Conservation (phyloP, 768 basidiomycete species). For the Pisolithus albus region DNA sequence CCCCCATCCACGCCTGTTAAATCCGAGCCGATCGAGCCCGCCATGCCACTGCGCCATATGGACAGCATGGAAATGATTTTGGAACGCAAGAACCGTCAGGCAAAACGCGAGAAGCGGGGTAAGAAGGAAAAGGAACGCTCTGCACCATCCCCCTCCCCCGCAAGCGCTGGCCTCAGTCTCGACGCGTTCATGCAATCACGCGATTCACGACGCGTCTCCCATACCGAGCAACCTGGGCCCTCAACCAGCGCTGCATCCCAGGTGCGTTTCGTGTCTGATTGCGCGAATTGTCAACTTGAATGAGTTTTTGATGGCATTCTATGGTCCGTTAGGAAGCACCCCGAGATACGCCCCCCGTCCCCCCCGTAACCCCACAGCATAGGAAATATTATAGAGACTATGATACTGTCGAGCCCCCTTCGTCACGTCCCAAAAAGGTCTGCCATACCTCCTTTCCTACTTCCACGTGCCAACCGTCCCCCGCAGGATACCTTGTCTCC, state of each 20-base stretch:
- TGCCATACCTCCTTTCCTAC: background rate
- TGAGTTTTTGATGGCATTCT: slow-evolving; percentile 10
- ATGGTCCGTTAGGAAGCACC: slow-evolving; percentile 20
- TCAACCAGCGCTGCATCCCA: slow-evolving; percentile 25
- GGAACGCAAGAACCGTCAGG: slow-evolving; percentile 58
- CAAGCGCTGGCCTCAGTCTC: slow-evolving; percentile 38
- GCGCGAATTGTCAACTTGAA: slow-evolving; percentile 19
- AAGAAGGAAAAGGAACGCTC: slow-evolving; percentile 46
- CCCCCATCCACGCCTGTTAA: slow-evolving; percentile 57
- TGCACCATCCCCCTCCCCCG: slow-evolving; percentile 47
- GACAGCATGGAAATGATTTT: slow-evolving; percentile 75
- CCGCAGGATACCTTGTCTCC: slow-evolving; percentile 20
- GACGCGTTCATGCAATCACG: slow-evolving; percentile 50
- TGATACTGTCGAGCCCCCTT: slow-evolving; percentile 25
- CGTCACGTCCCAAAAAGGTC: slow-evolving; percentile 26
- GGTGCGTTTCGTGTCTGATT: slow-evolving; percentile 31
- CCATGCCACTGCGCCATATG: slow-evolving; percentile 48
- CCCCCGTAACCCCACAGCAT: slow-evolving; percentile 53
- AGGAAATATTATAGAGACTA: slow-evolving; percentile 52
- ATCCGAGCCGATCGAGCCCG: slow-evolving; percentile 47
- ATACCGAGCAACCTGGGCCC: slow-evolving; percentile 26
- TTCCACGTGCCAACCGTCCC: slow-evolving; percentile 2
- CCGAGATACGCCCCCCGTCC: slow-evolving; percentile 21
- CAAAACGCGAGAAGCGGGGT: slow-evolving; percentile 41
- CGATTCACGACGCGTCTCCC: slow-evolving; percentile 40